These are phyloP conservation scores for Aegle marmelos DNA, from an alignment of 345 rosid species.

Conservation along the genomic window DNA sequence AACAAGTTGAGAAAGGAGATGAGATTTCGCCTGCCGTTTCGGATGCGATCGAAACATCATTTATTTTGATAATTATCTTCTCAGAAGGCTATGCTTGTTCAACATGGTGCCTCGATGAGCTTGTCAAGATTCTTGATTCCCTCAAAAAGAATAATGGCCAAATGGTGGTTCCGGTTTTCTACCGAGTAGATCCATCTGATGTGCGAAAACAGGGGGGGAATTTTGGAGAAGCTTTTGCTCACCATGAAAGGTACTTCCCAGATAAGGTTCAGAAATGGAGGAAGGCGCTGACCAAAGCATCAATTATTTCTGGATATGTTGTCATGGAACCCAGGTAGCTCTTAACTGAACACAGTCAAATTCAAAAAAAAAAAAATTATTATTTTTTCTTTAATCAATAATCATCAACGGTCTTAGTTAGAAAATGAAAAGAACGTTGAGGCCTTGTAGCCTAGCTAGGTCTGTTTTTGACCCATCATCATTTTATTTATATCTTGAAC, in stretches of 20 bases:
- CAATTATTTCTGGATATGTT: not conserved
- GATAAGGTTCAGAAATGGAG: not conserved
- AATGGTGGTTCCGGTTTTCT: slow-evolving; percentile 3
- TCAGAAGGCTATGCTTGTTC: not conserved
- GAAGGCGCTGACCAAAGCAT: not conserved
- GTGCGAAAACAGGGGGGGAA: not conserved
- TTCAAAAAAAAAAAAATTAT: no score
- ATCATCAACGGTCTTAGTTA: no score
- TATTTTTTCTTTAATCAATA: no score
- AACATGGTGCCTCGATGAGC: not conserved
- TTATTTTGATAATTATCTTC: not conserved
- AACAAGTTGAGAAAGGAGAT: not conserved
- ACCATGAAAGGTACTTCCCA: not conserved
- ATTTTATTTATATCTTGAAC: no score
- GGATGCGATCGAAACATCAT: not conserved
- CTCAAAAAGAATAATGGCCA: not conserved
- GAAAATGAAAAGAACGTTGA: no score
- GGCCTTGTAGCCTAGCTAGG: no score
- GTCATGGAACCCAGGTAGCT: not conserved
- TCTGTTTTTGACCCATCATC: no score
- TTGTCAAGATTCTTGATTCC: not conserved
- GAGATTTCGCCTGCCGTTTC: not conserved
- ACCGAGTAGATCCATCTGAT: not conserved
- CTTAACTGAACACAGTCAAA: not conserved
- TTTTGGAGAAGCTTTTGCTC: not conserved